Evolutionary conservation across 2,329 filamentous ascomycete species (phyloP), one percentile per base, ranked within the genome.

Genomic region (Cladophialophora chaetospira): DNA sequence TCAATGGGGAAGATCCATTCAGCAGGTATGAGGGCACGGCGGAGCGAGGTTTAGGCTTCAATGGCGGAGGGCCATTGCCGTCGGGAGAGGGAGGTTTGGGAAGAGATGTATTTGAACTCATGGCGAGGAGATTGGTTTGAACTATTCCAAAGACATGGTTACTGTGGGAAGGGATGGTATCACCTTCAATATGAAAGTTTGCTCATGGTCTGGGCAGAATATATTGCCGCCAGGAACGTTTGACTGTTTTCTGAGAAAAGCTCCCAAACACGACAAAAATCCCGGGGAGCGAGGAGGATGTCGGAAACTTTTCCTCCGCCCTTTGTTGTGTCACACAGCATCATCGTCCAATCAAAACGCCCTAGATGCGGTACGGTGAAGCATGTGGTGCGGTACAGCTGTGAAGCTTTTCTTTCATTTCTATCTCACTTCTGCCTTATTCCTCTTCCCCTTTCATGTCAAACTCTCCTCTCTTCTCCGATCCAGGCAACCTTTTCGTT

Each of bases 21-120:
- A 80, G 65, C 56, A 86, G 72, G 69, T 84, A 78, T 47, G 80
- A 76, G 25, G 83, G 82, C 26, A 85, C 72, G 9, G 80, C 79
- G 38, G 79, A 77, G 63, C 72, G 77, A 52, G 76, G 79, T 70
- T 77, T 79, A 58, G 69, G 73, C 28, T 57, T 54, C 19, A 62
- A 38, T 10, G 60, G 52, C 13, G 53, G 50, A 26, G 56, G 58
- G 17, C 15, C 10, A 36, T 36, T 42, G 33, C 42, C 45, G 42
- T 53, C 50, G 35, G 54, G 23, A 25, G 57, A 55, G 19, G 60
- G 42, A 25, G 36, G 28, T 36, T 60, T 60, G 8, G 57, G 45
- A 13, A 46, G 47, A 48, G 36, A 33, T 44, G 57, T 57, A 53
- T 47, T 60, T 55, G 60, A 57, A 55, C 57, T 60, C 60, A 62